Conservation (phyloP, 2,329 filamentous ascomycete genomes). For the Sodiomyces alkalinus region DNA sequence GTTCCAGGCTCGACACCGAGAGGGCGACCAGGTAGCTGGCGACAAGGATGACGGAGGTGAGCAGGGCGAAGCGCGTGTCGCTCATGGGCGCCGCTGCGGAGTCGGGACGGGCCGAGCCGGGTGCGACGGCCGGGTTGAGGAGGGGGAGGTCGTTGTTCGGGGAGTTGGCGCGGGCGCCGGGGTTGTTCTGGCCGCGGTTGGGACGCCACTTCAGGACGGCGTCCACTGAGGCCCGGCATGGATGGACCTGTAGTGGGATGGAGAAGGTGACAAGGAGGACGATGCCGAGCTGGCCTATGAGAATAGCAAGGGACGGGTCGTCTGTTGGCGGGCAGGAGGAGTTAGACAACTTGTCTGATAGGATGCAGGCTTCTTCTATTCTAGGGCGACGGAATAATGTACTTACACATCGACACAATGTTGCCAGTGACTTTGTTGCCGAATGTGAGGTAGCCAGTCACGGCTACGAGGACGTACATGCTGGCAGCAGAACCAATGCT, state of each 20-base stretch:
- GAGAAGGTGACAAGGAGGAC: constrained; percentile 94
- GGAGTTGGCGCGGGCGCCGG: constrained; percentile 21
- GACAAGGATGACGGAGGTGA: constrained; percentile 76
- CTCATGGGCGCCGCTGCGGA: constrained; percentile 52
- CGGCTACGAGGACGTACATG: constrained; percentile 81
- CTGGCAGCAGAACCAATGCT: constrained; percentile 81
- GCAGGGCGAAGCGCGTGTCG: constrained; percentile 74
- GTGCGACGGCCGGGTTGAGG: constrained; percentile 19
- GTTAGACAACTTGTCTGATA: background rate
- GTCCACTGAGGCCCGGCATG: constrained; percentile 87
- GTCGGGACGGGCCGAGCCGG: constrained; percentile 28
- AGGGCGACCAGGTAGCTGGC: constrained; percentile 78
- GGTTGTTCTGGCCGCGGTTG: constrained; percentile 24
- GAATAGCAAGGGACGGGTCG: constrained; percentile 62
- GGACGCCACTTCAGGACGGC: constrained; percentile 91
- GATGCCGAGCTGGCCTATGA: constrained; percentile 87
- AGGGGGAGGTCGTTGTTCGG: constrained; percentile 27
- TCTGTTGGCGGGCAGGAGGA: constrained; percentile 25
- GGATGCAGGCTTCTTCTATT: too few species aligned
- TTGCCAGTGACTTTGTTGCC: constrained; percentile 82
- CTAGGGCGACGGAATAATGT: too few species aligned
- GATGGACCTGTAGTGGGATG: constrained; percentile 88
- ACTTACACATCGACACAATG: constrained; percentile 83
- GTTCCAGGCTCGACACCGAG: constrained; percentile 77
- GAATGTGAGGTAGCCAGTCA: constrained; percentile 92